phyloP scores from a whole-genome alignment of 2,329 filamentous ascomycete genomes.

The Nemania serpens region DNA sequence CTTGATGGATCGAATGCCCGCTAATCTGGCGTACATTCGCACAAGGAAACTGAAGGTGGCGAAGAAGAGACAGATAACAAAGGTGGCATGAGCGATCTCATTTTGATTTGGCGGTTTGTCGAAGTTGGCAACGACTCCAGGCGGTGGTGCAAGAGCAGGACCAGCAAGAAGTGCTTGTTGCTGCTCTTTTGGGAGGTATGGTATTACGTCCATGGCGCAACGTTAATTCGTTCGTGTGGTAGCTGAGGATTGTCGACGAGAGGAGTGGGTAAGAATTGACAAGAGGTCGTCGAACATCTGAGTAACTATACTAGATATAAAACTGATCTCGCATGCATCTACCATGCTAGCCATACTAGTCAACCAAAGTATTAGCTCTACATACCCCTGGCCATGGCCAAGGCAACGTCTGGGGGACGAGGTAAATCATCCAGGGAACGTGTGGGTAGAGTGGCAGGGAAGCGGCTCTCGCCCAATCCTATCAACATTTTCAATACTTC shows the following conservation, averaged over 20 bases:
- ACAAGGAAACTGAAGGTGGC: slow-evolving; percentile 23
- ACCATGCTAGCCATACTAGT: not conserved
- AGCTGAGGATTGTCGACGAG: not conserved
- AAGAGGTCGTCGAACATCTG: not conserved
- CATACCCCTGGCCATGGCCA: not conserved
- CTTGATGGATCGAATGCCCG: slow-evolving; percentile 15
- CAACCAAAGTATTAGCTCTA: not conserved
- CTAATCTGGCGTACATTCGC: slow-evolving; percentile 25
- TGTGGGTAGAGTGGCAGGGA: not conserved
- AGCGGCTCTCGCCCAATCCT: not conserved
- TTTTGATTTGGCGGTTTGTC: slow-evolving; percentile 27
- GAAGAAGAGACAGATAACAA: slow-evolving; percentile 22
- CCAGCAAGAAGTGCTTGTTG: slow-evolving; percentile 20
- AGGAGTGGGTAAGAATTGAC: not conserved
- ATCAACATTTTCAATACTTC: not conserved
- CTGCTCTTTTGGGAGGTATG: slow-evolving; percentile 26
- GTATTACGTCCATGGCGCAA: slow-evolving; percentile 23
- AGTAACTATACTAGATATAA: slow-evolving; percentile 8
- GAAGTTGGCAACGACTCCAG: slow-evolving; percentile 16
- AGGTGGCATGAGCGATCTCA: slow-evolving; percentile 20
- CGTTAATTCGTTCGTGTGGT: not conserved
- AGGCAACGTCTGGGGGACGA: not conserved
- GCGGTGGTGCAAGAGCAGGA: slow-evolving; percentile 24
- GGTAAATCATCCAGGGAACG: not conserved
- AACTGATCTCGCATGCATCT: not conserved